phyloP scores from a whole-genome alignment of 306 rosid species.

The Acacia acuminata region DNA sequence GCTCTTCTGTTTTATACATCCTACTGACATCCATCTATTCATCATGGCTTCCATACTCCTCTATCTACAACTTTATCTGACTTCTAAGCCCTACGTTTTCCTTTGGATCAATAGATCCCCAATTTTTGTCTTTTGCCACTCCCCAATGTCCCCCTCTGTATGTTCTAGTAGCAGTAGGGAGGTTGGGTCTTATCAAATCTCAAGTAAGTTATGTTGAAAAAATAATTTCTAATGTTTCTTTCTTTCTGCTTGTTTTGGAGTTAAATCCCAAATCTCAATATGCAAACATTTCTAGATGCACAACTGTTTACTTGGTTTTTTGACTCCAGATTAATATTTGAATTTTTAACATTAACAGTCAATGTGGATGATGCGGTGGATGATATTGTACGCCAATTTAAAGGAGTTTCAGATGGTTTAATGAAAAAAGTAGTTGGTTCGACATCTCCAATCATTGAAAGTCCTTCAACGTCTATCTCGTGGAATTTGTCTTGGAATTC shows the following conservation, averaged over 20 bases:
- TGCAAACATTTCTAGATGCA: not conserved
- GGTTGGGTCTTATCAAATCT: not conserved
- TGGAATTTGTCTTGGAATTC: constrained; percentile 43
- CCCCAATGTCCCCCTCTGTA: not conserved
- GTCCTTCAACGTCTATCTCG: constrained; percentile 38
- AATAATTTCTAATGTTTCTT: not conserved
- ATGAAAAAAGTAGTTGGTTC: constrained; percentile 74
- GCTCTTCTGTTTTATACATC: too few relatives aligned
- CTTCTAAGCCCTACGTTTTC: not conserved
- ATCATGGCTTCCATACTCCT: not conserved
- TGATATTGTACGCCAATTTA: constrained; percentile 92
- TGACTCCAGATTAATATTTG: constrained; percentile 24
- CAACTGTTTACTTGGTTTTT: not conserved
- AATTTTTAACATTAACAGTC: constrained; percentile 52
- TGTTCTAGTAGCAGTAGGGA: not conserved
- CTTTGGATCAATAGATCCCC: not conserved
- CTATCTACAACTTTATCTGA: not conserved
- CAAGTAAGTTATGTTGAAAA: constrained; percentile 2
- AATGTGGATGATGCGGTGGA: constrained; percentile 98
- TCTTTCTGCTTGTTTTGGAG: constrained; percentile 15
- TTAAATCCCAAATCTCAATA: not conserved
- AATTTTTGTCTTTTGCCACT: too few relatives aligned
- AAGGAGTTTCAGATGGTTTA: constrained; percentile 94
- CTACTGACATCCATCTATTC: not conserved
- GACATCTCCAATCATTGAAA: constrained; percentile 47